A percentile compares a stretch with the other conserved stretches of the same genome.
phyloP scores from a whole-genome alignment of 2,329 filamentous ascomycete genomes.

The Pyrenophora tritici-repentis region DNA sequence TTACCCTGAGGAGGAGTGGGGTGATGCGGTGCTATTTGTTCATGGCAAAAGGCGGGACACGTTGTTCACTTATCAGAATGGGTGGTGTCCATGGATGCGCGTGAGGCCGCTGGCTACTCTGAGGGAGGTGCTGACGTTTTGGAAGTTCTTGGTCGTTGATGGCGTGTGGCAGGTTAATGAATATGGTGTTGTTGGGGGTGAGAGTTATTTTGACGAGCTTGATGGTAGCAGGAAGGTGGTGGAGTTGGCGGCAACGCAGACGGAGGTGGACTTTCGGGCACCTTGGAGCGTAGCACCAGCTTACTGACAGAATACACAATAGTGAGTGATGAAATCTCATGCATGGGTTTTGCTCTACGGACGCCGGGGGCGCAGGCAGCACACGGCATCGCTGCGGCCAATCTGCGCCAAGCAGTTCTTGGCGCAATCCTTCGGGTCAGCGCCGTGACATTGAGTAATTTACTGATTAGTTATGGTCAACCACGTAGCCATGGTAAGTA shows the following conservation, averaged over 20 bases:
- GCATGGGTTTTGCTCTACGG: no score
- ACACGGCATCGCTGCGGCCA: no score
- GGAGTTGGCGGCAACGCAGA: not conserved
- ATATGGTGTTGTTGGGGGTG: conserved; percentile 4
- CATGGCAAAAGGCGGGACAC: conserved; percentile 4
- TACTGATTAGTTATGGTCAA: no score
- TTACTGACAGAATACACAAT: conserved; percentile 7
- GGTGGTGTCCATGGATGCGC: conserved; percentile 10
- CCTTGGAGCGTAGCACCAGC: conserved; percentile 3
- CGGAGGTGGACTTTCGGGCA: conserved; percentile 6
- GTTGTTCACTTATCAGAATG: conserved; percentile 6
- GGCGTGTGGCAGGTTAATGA: conserved; percentile 7
- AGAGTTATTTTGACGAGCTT: conserved; percentile 1
- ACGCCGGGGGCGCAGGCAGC: no score
- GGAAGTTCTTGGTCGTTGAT: conserved; percentile 6
- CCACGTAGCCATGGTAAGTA: no score
- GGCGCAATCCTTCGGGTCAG: no score
- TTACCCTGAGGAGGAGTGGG: conserved; percentile 7
- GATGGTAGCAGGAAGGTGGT: conserved; percentile 3
- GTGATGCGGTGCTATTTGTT: conserved; percentile 7
- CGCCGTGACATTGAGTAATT: no score
- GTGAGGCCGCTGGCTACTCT: conserved; percentile 6
- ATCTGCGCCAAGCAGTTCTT: no score
- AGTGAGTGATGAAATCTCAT: conserved; percentile 1
- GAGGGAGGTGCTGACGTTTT: conserved; percentile 9